Evolutionary conservation across 805 yeast species (phyloP), one percentile per base, ranked within the genome.

Genomic region (Candida sphagnicola): DNA sequence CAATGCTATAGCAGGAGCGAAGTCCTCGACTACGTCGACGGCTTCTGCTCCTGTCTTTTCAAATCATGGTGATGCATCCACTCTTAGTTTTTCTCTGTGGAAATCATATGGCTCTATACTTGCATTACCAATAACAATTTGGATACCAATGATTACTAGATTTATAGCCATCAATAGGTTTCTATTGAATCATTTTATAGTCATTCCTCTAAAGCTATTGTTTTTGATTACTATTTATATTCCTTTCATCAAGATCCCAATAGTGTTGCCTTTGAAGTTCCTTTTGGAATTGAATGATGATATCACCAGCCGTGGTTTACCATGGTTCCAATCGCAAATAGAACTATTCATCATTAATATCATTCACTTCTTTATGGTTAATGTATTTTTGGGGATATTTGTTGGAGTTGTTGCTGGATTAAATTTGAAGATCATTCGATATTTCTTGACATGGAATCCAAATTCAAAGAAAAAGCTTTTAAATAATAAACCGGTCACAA

Each of bases 171-270:
- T 37, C 13, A 37, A 35, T 28, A 40, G 31, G 18, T 40, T 34
- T 14, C 21, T 40, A 16, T 35, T 40, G 13, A 33, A 34, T 31
- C 37, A 39, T 21, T 31, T 33, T 4, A 16, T 38, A 3, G 10
- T 38, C 6, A 28, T 34, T 14, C 40, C 40, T 5, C 26, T 38
- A 11, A 31, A 28, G 14, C 30, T 38, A 19, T 21, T 38, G 8
- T 25, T 38, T n/a, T 17, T 34, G 5, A 32, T 44, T 16, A 30
- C 37, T 23, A 19, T 41, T 2, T 44, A 44, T 31, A 39, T 35
- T 8, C 45, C 45, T 13, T 37, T 44, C n/a, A 31, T 44, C 19
- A 44, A 42, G 29, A 29, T 44, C n/a, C 48, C 48, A 10, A 17
- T 44, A 12, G 24, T 44, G 8, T 35, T 34, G 5, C 48, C 48